These are phyloP conservation scores for Wickerhamiella galacta DNA, from an alignment of 805 yeast species.

Conservation along the genomic window DNA sequence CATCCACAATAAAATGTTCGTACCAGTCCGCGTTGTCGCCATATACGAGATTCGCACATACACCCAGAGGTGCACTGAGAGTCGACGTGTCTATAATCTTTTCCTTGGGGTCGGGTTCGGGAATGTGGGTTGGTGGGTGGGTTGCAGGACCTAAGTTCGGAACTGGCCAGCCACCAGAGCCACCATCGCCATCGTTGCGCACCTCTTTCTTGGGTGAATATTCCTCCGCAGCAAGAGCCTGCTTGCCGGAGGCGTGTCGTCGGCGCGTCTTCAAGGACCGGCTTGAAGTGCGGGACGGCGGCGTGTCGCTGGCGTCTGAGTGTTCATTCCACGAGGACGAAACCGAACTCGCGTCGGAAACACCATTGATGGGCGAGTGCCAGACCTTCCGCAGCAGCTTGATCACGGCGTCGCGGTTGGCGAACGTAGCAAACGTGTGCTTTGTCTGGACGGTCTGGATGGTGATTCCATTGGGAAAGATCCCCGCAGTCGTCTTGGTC, in stretches of 20 bases:
- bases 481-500: slow-evolving; percentile 69
- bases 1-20: slow-evolving; percentile 23
- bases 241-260: too few species aligned
- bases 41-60: slow-evolving; percentile 50
- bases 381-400: slow-evolving; percentile 34
- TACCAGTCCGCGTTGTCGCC: slow-evolving; percentile 39
- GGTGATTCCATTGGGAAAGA: slow-evolving; percentile 78
- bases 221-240: too few species aligned
- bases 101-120: slow-evolving; percentile 33
- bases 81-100: slow-evolving; percentile 34
- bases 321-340: too few species aligned
- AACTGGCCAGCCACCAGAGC: slow-evolving; percentile 14
- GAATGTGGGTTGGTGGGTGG: slow-evolving; percentile 41
- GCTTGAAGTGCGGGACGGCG: too few species aligned
- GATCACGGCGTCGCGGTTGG: slow-evolving; percentile 62
- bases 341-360: too few species aligned
- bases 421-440: slow-evolving; percentile 74
- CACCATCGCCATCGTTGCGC: not conserved
- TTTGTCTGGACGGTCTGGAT: slow-evolving; percentile 46
- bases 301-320: too few species aligned
- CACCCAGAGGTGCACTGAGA: slow-evolving; percentile 60
- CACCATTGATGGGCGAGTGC: slow-evolving; percentile 7
- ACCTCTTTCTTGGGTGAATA: too few species aligned
- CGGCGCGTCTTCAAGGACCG: too few species aligned
- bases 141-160: slow-evolving; percentile 45